Percentiles rank a stretch among this genome's conserved stretches.
These are phyloP conservation scores for Scopulariopsis brevicaulis DNA, from an alignment of 2,329 filamentous ascomycete species.

Conservation along the genomic window DNA sequence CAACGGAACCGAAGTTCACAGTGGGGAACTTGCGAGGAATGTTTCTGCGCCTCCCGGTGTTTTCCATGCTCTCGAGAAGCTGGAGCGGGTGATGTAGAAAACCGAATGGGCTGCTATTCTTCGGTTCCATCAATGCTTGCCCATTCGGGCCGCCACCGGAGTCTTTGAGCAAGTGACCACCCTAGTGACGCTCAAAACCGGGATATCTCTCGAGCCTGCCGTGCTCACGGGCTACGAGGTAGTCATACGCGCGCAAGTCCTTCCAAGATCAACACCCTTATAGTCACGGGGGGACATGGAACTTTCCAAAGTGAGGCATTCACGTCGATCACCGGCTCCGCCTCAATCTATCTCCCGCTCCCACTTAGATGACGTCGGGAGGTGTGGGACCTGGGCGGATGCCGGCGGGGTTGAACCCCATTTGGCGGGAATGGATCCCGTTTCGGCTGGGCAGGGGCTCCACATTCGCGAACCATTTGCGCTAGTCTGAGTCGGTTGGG, in stretches of 20 bases:
- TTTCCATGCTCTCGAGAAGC: too few species aligned
- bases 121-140: too few species aligned
- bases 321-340: background rate
- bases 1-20: too few species aligned
- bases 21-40: too few species aligned
- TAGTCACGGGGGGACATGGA: background rate
- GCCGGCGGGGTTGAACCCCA: background rate
- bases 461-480: background rate
- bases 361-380: background rate
- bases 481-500: background rate
- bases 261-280: background rate
- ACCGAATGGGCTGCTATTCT: too few species aligned
- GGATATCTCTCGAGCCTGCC: too few species aligned
- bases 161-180: too few species aligned
- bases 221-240: too few species aligned
- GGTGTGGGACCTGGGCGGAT: background rate
- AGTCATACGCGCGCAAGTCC: background rate
- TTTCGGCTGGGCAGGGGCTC: background rate
- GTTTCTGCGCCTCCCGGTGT: too few species aligned
- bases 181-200: too few species aligned
- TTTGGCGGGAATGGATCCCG: background rate
- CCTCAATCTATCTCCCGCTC: background rate
- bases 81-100: too few species aligned
- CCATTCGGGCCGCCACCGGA: too few species aligned
- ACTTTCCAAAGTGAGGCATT: background rate